Conservation (phyloP, 495 filamentous ascomycete genomes). For the Tuber indicum region DNA sequence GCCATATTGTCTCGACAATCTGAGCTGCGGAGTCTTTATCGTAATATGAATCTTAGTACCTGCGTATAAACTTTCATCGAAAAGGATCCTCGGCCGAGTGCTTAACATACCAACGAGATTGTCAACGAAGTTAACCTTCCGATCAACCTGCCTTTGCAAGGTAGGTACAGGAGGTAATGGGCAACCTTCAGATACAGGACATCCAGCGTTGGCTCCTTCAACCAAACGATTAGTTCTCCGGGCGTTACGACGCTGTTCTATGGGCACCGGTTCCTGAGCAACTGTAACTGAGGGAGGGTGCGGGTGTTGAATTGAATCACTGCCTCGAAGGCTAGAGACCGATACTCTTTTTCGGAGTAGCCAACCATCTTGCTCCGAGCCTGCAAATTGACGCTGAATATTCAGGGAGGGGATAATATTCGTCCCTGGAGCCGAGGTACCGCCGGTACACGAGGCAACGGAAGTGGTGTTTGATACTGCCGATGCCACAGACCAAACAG, state of each 20-base stretch:
- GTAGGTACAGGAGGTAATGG: slow-evolving; percentile 68
- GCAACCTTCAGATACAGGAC: slow-evolving; percentile 52
- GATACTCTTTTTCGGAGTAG: slow-evolving; percentile 12
- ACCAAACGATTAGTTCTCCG: slow-evolving; percentile 59
- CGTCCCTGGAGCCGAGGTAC: slow-evolving; percentile 42
- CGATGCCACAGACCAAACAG: slow-evolving; percentile 70
- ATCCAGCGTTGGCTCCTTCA: slow-evolving; percentile 45
- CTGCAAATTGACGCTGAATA: slow-evolving; percentile 44
- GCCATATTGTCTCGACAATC: slow-evolving; percentile 97
- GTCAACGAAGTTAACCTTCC: slow-evolving; percentile 94
- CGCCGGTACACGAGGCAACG: slow-evolving; percentile 48
- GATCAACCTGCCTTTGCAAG: slow-evolving; percentile 68
- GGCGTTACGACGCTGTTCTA: slow-evolving; percentile 72
- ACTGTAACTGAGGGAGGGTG: slow-evolving; percentile 44
- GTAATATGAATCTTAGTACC: slow-evolving; percentile 40
- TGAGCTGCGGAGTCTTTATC: slow-evolving; percentile 87
- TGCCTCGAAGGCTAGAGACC: slow-evolving; percentile 20
- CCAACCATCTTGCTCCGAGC: not conserved
- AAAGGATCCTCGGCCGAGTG: slow-evolving; percentile 36
- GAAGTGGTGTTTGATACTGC: slow-evolving; percentile 52
- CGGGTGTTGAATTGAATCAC: slow-evolving; percentile 26
- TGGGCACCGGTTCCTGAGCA: slow-evolving; percentile 41
- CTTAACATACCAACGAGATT: slow-evolving; percentile 89
- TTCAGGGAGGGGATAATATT: slow-evolving; percentile 44
- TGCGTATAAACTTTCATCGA: slow-evolving; percentile 32